Conservation (phyloP, 768 basidiomycete genomes). For the Pulveroboletus sp. region DNA sequence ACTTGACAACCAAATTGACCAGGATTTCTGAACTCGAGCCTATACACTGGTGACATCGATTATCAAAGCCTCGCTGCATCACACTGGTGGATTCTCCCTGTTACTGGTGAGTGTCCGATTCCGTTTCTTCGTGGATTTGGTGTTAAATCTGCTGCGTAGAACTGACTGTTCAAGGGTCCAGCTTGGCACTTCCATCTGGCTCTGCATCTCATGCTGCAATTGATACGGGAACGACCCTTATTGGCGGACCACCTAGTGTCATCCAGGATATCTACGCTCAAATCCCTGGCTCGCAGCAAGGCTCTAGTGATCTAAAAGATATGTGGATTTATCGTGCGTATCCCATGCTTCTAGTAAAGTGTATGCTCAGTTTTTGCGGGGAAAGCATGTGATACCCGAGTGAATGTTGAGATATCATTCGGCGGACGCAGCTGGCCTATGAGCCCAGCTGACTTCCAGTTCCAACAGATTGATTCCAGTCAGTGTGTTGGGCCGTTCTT, state of each 20-base stretch:
- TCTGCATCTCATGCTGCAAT: conserved; percentile 58
- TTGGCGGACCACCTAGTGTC: conserved; percentile 70
- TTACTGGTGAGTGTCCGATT: conserved; percentile 58
- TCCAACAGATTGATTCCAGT: conserved; percentile 49
- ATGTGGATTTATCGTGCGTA: conserved; percentile 78
- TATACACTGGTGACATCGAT: conserved; percentile 84
- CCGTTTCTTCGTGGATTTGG: too few species aligned
- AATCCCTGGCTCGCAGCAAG: conserved; percentile 64
- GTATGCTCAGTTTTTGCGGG: not conserved
- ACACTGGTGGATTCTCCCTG: conserved; percentile 78
- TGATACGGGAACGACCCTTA: conserved; percentile 93
- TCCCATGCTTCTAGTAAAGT: not conserved
- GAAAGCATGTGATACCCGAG: conserved; percentile 65
- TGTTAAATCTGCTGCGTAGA: too few species aligned
- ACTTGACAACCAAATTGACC: not conserved
- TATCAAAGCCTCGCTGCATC: conserved; percentile 58
- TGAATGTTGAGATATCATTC: conserved; percentile 70
- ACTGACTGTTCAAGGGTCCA: too few species aligned
- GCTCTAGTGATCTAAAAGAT: conserved; percentile 63
- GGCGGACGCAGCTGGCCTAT: conserved; percentile 77
- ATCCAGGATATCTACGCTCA: conserved; percentile 64
- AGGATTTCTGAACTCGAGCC: conserved; percentile 65
- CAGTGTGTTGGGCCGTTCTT: conserved; percentile 88
- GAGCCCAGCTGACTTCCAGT: conserved; percentile 71
- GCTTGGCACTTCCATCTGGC: too few species aligned